phyloP scores from a whole-genome alignment of 2,329 filamentous ascomycete genomes.

The Cercospora citrullina region DNA sequence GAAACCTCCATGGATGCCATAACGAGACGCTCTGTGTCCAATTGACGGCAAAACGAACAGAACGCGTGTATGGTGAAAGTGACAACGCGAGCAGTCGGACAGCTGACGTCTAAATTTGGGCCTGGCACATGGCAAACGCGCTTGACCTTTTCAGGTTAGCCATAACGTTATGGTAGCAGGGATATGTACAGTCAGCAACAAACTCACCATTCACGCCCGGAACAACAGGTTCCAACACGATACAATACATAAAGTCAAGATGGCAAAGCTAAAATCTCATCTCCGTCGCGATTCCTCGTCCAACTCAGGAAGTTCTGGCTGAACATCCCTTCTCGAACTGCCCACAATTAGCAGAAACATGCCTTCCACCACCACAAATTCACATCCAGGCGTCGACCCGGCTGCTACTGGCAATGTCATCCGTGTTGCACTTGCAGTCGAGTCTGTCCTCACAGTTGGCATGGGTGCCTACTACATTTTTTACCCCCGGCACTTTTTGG shows the following conservation, averaged over 20 bases:
- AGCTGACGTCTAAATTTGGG: neutral
- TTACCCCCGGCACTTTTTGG: neutral
- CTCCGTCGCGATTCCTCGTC: neutral
- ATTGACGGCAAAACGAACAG: neutral
- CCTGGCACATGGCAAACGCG: neutral
- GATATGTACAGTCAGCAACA: neutral
- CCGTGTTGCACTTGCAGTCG: neutral
- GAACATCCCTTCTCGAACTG: neutral
- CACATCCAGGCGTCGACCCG: neutral
- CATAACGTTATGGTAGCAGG: neutral
- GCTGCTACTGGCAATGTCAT: neutral
- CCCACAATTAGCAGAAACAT: neutral
- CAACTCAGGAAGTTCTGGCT: neutral
- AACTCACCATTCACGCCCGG: neutral
- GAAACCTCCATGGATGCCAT: neutral
- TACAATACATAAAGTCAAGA: neutral
- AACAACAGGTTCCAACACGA: neutral
- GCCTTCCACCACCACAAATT: neutral
- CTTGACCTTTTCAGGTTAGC: neutral
- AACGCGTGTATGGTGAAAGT: neutral
- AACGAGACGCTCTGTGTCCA: neutral
- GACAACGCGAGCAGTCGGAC: neutral
- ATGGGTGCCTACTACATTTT: neutral
- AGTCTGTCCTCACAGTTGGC: neutral
- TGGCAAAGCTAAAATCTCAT: neutral